Base-by-base conservation (phyloP, 192 early-diverging fungal genomes). In the Funneliformis geosporum region DNA sequence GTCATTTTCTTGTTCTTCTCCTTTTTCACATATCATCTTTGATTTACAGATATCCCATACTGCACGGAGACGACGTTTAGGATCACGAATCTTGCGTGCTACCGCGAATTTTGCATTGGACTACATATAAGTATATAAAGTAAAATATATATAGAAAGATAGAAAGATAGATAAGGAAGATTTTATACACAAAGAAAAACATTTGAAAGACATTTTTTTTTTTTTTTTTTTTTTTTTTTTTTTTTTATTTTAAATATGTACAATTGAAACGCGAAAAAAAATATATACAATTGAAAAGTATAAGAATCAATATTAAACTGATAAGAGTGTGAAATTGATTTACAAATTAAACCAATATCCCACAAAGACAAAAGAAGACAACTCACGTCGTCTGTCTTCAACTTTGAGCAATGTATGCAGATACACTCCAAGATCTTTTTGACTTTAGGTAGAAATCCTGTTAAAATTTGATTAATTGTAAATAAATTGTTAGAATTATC, bases 401-500 rank as follows among this genome's bases (percentile, higher is more conserved):
- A 90, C 80, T 96, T 97, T 50, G 94, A 94, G 85, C 98, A 99
- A 70, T 91, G 87, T 83, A 92, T 93, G 86, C 98, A 99, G 67
- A 99, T 93, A 84, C 96, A 96, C 88, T 98, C 97, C 21, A 99
- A 90, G 66, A 97, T 92, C 88, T 98, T 98, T 85, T 99, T 99
- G 78, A 98, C 92, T 86, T 95, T 96, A 67, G 86, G 88, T 42
- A 99, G 88, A 87, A 96, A 97, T 77, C 96, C 94, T 94, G 83
- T 62, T 79, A 27, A 59, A 72, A 8, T 77, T 23, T 27, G 27
- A 64, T 21, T 28, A 27, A 28, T 28, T 65, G 33, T 2, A 33
- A 33, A 33, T 33, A 33, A 33, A 33, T 33, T 33, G 33, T 33
- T 33, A 33, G 33, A 55, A 47, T 55, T 18, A 14, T 55, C 50